Evolutionary conservation across 2,329 filamentous ascomycete species (phyloP).

Genomic region (Fusarium chlamydosporum): DNA sequence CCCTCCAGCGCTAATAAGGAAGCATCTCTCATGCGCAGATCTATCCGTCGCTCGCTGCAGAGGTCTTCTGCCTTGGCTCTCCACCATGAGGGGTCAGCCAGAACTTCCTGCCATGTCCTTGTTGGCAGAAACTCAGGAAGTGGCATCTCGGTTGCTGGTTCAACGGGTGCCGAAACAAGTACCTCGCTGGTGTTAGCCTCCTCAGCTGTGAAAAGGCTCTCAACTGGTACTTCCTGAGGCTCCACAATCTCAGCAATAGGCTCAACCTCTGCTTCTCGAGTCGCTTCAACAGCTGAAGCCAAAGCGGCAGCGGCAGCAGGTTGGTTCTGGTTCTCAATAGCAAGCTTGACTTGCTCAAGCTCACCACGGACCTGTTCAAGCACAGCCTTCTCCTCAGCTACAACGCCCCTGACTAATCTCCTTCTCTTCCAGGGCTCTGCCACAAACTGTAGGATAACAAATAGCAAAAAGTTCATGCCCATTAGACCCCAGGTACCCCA

Average conservation of each 20-base stretch:
- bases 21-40: conserved; percentile 76
- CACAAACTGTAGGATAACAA: conserved; percentile 87
- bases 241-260: conserved; percentile 16
- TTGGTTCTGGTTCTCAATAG: conserved; percentile 49
- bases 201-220: conserved; percentile 3
- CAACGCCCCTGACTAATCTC: conserved; percentile 85
- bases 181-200: conserved; percentile 14
- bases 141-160: conserved; percentile 23
- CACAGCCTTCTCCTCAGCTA: conserved; percentile 78
- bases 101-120: conserved; percentile 60
- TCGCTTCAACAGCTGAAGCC: conserved; percentile 28
- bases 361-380: conserved; percentile 65
- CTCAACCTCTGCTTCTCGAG: conserved; percentile 14
- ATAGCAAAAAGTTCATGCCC: conserved; percentile 93
- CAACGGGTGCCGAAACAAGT: conserved; percentile 8
- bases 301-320: conserved; percentile 33
- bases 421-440: conserved; percentile 92
- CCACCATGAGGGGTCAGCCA: conserved; percentile 62
- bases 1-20: conserved; percentile 79
- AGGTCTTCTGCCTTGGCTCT: conserved; percentile 68
- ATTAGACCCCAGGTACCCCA: conserved; percentile 99
- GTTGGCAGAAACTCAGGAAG: conserved; percentile 4
- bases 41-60: conserved; percentile 74
- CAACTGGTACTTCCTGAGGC: conserved; percentile 23
- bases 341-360: conserved; percentile 55